phyloP scores from a whole-genome alignment of 2,329 filamentous ascomycete genomes.

The Diaporthe eres region DNA sequence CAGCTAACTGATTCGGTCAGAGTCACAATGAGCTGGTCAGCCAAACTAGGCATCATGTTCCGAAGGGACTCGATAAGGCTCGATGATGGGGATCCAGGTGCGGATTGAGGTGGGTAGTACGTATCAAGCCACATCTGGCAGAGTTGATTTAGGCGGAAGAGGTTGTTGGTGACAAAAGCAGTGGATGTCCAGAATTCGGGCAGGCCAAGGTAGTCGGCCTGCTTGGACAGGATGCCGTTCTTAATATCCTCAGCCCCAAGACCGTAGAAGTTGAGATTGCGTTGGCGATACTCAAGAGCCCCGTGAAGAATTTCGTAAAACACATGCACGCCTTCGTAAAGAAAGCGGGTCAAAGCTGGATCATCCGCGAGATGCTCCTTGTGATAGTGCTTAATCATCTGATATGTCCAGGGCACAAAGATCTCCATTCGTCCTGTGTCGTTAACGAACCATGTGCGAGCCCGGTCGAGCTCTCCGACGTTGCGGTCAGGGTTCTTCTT shows the following conservation, averaged over 20 bases:
- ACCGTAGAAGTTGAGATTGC: slow-evolving; percentile 80
- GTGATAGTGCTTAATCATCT: slow-evolving; percentile 81
- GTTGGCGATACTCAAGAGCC: slow-evolving; percentile 78
- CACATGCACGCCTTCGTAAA: slow-evolving; percentile 77
- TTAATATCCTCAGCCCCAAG: slow-evolving; percentile 76
- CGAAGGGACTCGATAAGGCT: slow-evolving; percentile 61
- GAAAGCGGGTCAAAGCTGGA: slow-evolving; percentile 66
- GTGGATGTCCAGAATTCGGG: slow-evolving; percentile 90
- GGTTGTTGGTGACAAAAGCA: slow-evolving; percentile 71
- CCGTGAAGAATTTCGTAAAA: slow-evolving; percentile 79
- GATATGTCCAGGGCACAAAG: slow-evolving; percentile 84
- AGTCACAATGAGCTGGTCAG: slow-evolving; percentile 68
- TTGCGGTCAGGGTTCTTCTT: slow-evolving; percentile 77
- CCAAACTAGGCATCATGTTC: slow-evolving; percentile 64
- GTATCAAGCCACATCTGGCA: slow-evolving; percentile 68
- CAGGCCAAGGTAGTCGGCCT: slow-evolving; percentile 75
- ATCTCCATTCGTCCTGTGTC: slow-evolving; percentile 81
- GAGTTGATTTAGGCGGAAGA: slow-evolving; percentile 72
- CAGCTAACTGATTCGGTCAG: slow-evolving; percentile 68
- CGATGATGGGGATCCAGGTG: slow-evolving; percentile 51
- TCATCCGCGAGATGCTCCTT: slow-evolving; percentile 72
- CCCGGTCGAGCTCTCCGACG: slow-evolving; percentile 80
- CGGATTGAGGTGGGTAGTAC: slow-evolving; percentile 52
- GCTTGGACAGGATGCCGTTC: slow-evolving; percentile 70
- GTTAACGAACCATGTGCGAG: slow-evolving; percentile 89